These are phyloP conservation scores for Pseudogymnoascus sp. DNA, from an alignment of 2,329 filamentous ascomycete species.

Conservation along the genomic window DNA sequence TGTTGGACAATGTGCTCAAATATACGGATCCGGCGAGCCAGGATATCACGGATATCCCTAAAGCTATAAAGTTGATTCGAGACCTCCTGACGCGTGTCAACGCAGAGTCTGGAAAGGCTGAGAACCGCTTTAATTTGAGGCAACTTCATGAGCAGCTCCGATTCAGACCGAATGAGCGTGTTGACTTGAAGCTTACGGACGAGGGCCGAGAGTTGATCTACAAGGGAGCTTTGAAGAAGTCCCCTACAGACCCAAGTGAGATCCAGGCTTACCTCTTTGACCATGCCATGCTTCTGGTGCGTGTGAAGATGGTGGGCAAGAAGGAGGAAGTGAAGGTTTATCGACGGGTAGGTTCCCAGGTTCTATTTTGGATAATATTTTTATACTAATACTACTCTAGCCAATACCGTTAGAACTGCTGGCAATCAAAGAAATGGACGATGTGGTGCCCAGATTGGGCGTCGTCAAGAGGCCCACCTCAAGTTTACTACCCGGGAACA, in stretches of 20 bases:
- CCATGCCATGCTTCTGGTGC: slow-evolving; percentile 85
- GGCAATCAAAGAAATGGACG: slow-evolving; percentile 94
- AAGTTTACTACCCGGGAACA: slow-evolving; percentile 63
- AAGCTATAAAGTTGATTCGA: slow-evolving; percentile 78
- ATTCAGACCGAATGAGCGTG: slow-evolving; percentile 81
- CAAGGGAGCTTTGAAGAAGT: slow-evolving; percentile 91
- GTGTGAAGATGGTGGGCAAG: slow-evolving; percentile 88
- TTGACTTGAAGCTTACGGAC: slow-evolving; percentile 90
- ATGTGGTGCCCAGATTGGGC: slow-evolving; percentile 76
- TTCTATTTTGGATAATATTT: neutral
- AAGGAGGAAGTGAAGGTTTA: slow-evolving; percentile 93
- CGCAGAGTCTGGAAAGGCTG: slow-evolving; percentile 88
- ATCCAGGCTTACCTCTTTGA: slow-evolving; percentile 96
- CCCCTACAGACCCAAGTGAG: slow-evolving; percentile 76
- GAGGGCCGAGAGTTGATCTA: slow-evolving; percentile 88
- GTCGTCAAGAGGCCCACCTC: slow-evolving; percentile 82
- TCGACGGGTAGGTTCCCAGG: slow-evolving; percentile 48
- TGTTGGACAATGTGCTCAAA: slow-evolving; percentile 87
- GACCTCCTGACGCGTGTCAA: slow-evolving; percentile 86
- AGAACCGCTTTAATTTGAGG: slow-evolving; percentile 94
- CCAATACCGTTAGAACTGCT: slow-evolving; percentile 91
- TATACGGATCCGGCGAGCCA: slow-evolving; percentile 83
- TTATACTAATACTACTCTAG: slow-evolving; percentile 31
- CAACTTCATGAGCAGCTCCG: slow-evolving; percentile 87
- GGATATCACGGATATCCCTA: slow-evolving; percentile 87